phyloP scores from a whole-genome alignment of 2,329 filamentous ascomycete genomes.

The Hypoxylon sp. region DNA sequence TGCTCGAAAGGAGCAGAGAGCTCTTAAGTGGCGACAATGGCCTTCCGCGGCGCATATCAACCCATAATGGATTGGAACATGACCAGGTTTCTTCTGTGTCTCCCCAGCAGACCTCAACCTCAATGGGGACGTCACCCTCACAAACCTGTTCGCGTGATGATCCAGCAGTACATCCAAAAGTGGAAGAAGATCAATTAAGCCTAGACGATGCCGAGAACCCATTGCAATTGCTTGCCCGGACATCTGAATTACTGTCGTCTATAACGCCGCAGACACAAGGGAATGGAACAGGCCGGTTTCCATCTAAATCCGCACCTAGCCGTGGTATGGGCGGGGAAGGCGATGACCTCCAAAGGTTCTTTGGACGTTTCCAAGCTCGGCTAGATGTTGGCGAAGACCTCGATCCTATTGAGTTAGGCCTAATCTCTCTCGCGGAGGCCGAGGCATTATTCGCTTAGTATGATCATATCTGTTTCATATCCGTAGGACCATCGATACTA shows the following conservation, averaged over 20 bases:
- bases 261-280: constrained; percentile 52
- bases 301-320: constrained; percentile 46
- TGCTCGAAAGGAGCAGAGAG: constrained; percentile 65
- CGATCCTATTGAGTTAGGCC: constrained; percentile 78
- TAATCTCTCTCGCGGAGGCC: constrained; percentile 77
- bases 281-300: constrained; percentile 34
- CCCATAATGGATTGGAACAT: constrained; percentile 38
- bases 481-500: background rate
- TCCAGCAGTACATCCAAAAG: constrained; percentile 52
- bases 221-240: constrained; percentile 79
- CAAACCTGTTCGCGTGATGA: constrained; percentile 51
- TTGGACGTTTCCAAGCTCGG: constrained; percentile 74
- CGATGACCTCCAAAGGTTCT: constrained; percentile 73
- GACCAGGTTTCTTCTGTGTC: constrained; percentile 49
- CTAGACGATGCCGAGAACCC: constrained; percentile 82
- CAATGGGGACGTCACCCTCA: constrained; percentile 52
- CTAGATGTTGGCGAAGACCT: constrained; percentile 75
- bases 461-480: constrained; percentile 49
- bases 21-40: constrained; percentile 53
- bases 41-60: constrained; percentile 45
- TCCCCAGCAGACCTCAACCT: constrained; percentile 51
- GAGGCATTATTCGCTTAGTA: constrained; percentile 76
- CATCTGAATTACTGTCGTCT: constrained; percentile 72
- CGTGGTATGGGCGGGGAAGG: constrained; percentile 57
- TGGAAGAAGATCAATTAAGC: constrained; percentile 64